Evolutionary conservation across 495 filamentous ascomycete genomes (phyloP).

Genomic region (Xeromyces bisporus): DNA sequence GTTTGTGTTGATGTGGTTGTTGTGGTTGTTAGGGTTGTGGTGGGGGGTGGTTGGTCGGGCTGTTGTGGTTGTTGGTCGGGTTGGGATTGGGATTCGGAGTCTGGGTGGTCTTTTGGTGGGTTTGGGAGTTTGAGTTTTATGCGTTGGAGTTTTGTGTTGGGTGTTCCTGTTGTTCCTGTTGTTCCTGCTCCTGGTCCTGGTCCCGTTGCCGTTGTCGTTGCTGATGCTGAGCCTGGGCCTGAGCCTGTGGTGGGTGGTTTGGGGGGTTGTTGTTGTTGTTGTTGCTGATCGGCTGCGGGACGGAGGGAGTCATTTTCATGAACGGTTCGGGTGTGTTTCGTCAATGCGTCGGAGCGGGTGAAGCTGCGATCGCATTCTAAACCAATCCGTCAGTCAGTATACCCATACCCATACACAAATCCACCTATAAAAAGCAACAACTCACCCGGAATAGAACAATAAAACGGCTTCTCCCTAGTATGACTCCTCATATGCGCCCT

Average conservation of each 20-base stretch:
- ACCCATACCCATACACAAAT: too few species aligned
- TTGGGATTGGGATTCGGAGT: constrained; percentile 30
- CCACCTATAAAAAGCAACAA: constrained; percentile 1
- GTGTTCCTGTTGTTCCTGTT: constrained; percentile 13
- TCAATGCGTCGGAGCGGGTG: constrained; percentile 87
- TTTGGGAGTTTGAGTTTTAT: constrained; percentile 49
- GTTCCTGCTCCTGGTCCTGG: constrained; percentile 42
- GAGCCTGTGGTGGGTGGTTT: constrained; percentile 68
- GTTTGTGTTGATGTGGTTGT: constrained; percentile 31
- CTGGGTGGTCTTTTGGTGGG: constrained; percentile 35
- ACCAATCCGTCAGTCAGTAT: too few species aligned
- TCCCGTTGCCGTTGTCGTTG: constrained; percentile 24
- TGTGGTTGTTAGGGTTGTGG: constrained; percentile 27
- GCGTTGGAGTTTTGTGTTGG: constrained; percentile 40
- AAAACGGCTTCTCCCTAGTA: constrained; percentile 96
- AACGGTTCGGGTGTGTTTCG: constrained; percentile 97
- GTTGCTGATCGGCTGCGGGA: too few species aligned
- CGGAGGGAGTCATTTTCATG: constrained; percentile 91
- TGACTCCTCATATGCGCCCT: constrained; percentile 96
- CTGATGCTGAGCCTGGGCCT: constrained; percentile 22
- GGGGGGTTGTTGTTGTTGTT: too few species aligned
- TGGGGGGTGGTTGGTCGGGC: constrained; percentile 39
- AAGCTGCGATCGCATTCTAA: constrained; percentile 98
- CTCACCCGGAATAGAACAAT: constrained; percentile 81
- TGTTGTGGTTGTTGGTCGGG: constrained; percentile 28